Conservation (phyloP, 1,139 yeast species). For the Hyphopichia pseudoburtonii region DNA sequence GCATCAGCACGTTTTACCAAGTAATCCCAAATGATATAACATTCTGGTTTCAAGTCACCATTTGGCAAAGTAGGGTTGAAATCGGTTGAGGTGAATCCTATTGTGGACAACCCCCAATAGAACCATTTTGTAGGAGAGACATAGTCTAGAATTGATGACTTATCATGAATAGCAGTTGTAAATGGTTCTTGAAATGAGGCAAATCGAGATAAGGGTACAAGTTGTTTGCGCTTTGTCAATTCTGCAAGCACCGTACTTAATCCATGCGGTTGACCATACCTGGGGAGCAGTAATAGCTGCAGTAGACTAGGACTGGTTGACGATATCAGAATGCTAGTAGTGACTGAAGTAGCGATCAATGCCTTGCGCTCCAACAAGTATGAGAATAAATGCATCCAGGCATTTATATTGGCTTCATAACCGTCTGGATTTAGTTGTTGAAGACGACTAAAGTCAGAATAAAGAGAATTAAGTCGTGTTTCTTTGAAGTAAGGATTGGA, state of each 20-base stretch:
- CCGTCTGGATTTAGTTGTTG: conserved; percentile 64
- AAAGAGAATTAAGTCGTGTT: conserved; percentile 60
- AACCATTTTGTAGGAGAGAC: conserved; percentile 15
- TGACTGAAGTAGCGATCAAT: conserved; percentile 15
- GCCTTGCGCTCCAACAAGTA: conserved; percentile 17
- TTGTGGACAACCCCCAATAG: conserved; percentile 12
- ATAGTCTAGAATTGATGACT: conserved; percentile 5
- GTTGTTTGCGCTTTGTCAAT: conserved; percentile 17
- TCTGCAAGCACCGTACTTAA: conserved; percentile 25
- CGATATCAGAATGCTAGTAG: conserved; percentile 22
- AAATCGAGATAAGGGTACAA: conserved; percentile 26
- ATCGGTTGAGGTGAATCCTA: conserved; percentile 7
- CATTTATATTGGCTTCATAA: conserved; percentile 63
- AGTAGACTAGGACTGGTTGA: conserved; percentile 21
- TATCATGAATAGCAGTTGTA: not conserved
- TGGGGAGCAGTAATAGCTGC: conserved; percentile 22
- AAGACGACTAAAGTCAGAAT: conserved; percentile 56
- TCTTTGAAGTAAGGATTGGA: conserved; percentile 36
- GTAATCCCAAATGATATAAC: conserved; percentile 26
- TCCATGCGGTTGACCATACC: conserved; percentile 30
- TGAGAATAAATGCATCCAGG: conserved; percentile 49
- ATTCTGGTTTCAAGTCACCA: conserved; percentile 20
- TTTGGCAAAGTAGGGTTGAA: conserved; percentile 9
- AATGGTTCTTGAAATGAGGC: conserved; percentile 10
- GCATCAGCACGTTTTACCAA: conserved; percentile 17